A percentile compares a stretch with the other conserved stretches of the same genome.
These are phyloP conservation scores for Urochloa ruziziensis DNA, from an alignment of 176 grass and related monocot species.

Conservation along the genomic window DNA sequence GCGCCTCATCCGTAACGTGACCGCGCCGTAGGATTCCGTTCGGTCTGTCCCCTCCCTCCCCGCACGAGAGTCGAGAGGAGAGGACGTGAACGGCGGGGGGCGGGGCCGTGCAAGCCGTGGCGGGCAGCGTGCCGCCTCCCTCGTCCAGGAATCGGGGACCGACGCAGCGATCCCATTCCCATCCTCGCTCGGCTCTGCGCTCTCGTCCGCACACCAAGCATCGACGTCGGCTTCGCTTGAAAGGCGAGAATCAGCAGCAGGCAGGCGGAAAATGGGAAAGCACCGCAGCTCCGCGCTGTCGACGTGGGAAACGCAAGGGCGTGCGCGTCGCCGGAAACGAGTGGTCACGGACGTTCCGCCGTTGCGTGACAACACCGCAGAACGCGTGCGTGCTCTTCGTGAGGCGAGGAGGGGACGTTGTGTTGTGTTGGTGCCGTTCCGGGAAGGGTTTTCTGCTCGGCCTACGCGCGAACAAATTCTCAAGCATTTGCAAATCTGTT, in stretches of 20 bases:
- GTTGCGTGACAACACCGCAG: background rate
- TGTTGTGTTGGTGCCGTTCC: too few species aligned
- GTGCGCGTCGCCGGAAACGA: background rate
- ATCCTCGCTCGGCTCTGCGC: background rate
- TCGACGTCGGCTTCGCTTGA: background rate
- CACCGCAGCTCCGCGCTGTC: background rate
- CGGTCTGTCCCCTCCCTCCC: background rate
- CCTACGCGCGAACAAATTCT: too few species aligned
- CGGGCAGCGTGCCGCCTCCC: background rate
- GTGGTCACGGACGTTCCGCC: background rate
- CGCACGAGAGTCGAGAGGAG: background rate
- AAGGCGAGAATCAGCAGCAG: background rate
- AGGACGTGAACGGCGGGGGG: background rate
- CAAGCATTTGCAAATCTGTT: too few species aligned
- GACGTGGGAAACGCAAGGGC: background rate
- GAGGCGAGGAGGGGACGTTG: too few species aligned
- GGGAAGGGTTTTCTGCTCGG: too few species aligned
- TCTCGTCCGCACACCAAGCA: constrained; percentile 13
- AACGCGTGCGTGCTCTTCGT: too few species aligned
- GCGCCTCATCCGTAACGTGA: background rate
- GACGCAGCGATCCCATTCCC: background rate
- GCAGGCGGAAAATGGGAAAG: too few species aligned
- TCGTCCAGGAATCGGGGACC: background rate
- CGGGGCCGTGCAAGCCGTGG: background rate
- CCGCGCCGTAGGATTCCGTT: background rate